Conservation (phyloP, 202 grass and related monocot species). For the Zoysia matrella region DNA sequence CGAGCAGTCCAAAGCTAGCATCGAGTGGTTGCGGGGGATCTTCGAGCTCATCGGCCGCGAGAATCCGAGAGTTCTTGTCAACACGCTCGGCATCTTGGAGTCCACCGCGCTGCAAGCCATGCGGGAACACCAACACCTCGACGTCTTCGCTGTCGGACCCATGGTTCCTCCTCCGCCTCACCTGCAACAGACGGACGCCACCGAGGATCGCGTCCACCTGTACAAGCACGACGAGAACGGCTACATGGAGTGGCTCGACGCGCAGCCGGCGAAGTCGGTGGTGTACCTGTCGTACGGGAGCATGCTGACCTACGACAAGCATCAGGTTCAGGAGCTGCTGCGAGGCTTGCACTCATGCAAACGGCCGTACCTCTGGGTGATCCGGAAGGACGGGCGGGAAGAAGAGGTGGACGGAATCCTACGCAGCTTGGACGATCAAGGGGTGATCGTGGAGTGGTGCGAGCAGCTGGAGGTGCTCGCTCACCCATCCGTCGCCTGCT, state of each 20-base stretch:
- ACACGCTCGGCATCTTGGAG: constrained; percentile 40
- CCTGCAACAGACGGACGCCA: background rate
- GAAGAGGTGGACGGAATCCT: background rate
- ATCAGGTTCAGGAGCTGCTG: constrained; percentile 53
- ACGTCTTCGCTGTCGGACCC: constrained; percentile 40
- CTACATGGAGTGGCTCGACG: constrained; percentile 61
- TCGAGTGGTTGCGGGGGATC: constrained; percentile 24
- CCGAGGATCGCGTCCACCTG: constrained; percentile 30
- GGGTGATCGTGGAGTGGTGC: constrained; percentile 64
- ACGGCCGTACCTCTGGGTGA: constrained; percentile 57
- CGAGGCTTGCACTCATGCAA: constrained; percentile 10
- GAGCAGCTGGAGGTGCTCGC: constrained; percentile 52
- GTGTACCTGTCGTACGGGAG: constrained; percentile 70
- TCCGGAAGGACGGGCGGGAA: constrained; percentile 46
- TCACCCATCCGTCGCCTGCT: constrained; percentile 46
- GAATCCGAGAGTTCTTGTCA: constrained; percentile 29
- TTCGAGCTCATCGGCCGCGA: background rate
- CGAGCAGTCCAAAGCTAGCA: constrained; percentile 18
- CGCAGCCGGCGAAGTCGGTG: constrained; percentile 29
- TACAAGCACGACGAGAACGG: constrained; percentile 10
- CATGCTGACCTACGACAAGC: constrained; percentile 31
- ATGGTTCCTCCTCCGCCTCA: background rate
- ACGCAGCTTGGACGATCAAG: background rate
- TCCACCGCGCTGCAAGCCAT: constrained; percentile 16
- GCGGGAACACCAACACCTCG: background rate